Evolutionary conservation across 2,329 filamentous ascomycete genomes (phyloP), one percentile per base, ranked within the genome.

Genomic region (Thielaviopsis euricoi): DNA sequence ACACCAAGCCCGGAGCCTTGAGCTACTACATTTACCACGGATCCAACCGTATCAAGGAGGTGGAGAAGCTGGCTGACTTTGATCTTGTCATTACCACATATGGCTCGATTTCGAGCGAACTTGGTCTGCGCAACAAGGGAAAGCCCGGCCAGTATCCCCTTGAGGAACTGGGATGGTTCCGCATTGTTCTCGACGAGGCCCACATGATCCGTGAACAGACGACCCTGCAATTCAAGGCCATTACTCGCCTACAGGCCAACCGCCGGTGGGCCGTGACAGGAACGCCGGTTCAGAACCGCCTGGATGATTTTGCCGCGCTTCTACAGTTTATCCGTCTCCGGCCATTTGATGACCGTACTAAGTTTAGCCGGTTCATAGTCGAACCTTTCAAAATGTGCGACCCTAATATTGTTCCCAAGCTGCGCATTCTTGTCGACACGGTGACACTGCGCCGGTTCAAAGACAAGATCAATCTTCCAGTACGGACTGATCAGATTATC

Each of bases 231-330:
- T 94, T 89, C 57, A 89, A 90, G 67, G 87, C 88, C 2, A 87
- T 93, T 21, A 90, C 89, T 62, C 79, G 81, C 21, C 74, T 97
- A 2, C 78, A 86, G 61, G 87, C 89, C 1, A 80, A 87, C 66
- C 82, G 90, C 33, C 84, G 90, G 37, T 98, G 93, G 93, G 91
- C 90, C 2, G 88, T 97, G n/a, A 97, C 93, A 0, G 93, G 91
- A 57, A 97, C 93, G 0, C 93, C 90, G 0, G 87, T 97, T 9
- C 91, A 97, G 70, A 98, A 98, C 66, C 84, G 87, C 3, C 76
- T 97, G 2, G 89, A 94, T 63, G 93, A 98, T 67, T 76, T 97
- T 22, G 87, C 88, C 15, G 87, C 91, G 1, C 74, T 97, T 2
- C 82, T 95, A 60, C 87, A 85, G 33, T 97, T 97, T 66, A 74